Evolutionary conservation across 768 basidiomycete species (phyloP).

Genomic region (Flagelloscypha sp.): DNA sequence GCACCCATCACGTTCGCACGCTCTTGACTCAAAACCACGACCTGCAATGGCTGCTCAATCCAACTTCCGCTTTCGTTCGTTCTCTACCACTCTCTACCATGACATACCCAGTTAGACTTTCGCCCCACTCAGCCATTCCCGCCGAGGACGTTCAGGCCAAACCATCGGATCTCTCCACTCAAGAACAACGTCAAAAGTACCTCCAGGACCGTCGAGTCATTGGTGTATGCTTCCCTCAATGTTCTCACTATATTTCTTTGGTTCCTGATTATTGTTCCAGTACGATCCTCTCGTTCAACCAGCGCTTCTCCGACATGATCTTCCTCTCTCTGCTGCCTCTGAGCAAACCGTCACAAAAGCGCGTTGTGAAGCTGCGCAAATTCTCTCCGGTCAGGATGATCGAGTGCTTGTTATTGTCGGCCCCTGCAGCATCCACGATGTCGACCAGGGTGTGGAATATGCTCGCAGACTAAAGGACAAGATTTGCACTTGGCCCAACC

Average conservation of each 20-base stretch:
- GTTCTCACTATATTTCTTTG: slow-evolving; percentile 1
- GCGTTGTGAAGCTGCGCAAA: slow-evolving; percentile 68
- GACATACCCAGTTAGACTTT: no score
- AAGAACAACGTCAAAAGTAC: no score
- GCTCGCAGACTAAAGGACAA: slow-evolving; percentile 64
- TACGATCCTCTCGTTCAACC: slow-evolving; percentile 97
- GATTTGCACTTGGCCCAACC: slow-evolving; percentile 59
- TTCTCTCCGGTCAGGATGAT: slow-evolving; percentile 79
- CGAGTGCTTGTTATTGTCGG: slow-evolving; percentile 88
- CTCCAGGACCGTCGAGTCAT: slow-evolving; percentile 77
- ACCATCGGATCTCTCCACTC: slow-evolving; percentile 6
- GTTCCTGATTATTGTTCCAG: slow-evolving; percentile 29
- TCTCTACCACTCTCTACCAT: no score
- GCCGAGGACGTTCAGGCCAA: slow-evolving; percentile 3
- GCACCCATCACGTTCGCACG: no score
- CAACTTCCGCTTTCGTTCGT: no score
- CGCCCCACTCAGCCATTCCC: no score
- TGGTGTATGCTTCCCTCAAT: slow-evolving; percentile 43
- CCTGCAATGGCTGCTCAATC: no score
- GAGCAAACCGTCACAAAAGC: slow-evolving; percentile 72
- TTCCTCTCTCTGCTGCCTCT: slow-evolving; percentile 57
- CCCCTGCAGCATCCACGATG: slow-evolving; percentile 90
- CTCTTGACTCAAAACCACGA: no score
- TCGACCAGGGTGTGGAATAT: slow-evolving; percentile 79
- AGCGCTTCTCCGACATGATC: slow-evolving; percentile 81